A percentile compares a stretch with the other conserved stretches of the same genome.
phyloP scores from a whole-genome alignment of 2,329 filamentous ascomycete species.

The Epichloe sibirici region DNA sequence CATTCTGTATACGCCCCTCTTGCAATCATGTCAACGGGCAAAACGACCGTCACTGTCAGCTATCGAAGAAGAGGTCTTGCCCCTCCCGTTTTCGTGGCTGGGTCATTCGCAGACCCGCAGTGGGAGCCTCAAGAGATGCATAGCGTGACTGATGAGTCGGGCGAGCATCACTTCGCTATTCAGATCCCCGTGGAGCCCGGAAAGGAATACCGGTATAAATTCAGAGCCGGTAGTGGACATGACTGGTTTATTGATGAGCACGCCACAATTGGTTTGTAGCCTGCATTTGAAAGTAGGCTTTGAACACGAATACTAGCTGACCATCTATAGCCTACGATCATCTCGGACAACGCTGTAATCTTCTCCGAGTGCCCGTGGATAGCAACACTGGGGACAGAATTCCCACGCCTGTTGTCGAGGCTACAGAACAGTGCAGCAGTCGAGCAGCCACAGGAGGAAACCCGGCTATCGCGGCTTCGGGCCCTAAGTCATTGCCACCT shows the following conservation, averaged over 20 bases:
- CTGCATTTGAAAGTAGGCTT: too few species aligned
- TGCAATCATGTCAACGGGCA: slow-evolving; percentile 10
- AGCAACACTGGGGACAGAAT: not conserved
- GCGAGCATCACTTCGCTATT: slow-evolving; percentile 47
- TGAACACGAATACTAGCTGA: not conserved
- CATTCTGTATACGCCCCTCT: not conserved
- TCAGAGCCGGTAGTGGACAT: slow-evolving; percentile 52
- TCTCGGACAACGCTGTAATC: slow-evolving; percentile 8
- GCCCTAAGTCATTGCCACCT: slow-evolving; percentile 4
- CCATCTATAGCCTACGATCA: slow-evolving; percentile 2
- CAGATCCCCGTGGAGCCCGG: slow-evolving; percentile 41
- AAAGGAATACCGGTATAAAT: slow-evolving; percentile 61
- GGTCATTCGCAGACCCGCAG: slow-evolving; percentile 52
- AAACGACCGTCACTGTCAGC: slow-evolving; percentile 41
- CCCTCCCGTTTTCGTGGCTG: slow-evolving; percentile 60
- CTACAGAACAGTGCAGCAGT: slow-evolving; percentile 3
- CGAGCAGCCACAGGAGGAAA: not conserved
- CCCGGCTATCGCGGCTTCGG: not conserved
- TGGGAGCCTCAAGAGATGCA: slow-evolving; percentile 60
- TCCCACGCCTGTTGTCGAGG: slow-evolving; percentile 6
- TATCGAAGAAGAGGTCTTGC: slow-evolving; percentile 47
- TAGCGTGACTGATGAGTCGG: slow-evolving; percentile 33
- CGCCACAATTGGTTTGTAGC: slow-evolving; percentile 39
- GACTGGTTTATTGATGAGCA: slow-evolving; percentile 60
- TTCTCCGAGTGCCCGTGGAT: slow-evolving; percentile 11